These are phyloP conservation scores for Ascochyta lentis DNA, from an alignment of 2,329 filamentous ascomycete genomes.

Conservation along the genomic window DNA sequence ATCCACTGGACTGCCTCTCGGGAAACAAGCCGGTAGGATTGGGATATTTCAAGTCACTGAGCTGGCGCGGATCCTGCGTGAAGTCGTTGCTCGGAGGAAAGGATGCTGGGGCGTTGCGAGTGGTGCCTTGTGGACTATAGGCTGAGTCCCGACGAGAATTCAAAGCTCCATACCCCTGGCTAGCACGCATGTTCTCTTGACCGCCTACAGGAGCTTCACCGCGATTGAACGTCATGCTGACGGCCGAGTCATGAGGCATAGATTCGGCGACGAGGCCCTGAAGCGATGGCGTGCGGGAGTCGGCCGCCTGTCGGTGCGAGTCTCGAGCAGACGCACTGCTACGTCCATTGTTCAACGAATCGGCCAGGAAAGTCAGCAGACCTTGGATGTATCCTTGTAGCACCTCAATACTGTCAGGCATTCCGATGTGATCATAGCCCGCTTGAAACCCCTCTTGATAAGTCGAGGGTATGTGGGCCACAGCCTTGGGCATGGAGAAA, in stretches of 20 bases:
- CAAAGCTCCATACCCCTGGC: conserved; percentile 14
- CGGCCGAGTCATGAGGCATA: conserved; percentile 37
- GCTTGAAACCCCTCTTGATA: conserved; percentile 50
- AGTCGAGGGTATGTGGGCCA: conserved; percentile 37
- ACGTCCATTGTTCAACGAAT: conserved; percentile 32
- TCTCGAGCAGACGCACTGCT: conserved; percentile 18
- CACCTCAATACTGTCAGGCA: conserved; percentile 42
- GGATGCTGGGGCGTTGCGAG: conserved; percentile 15
- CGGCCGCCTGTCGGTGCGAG: conserved; percentile 12
- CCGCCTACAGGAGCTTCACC: conserved; percentile 15
- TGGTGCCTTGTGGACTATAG: conserved; percentile 22
- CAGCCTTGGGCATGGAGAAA: conserved; percentile 24
- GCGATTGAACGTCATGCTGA: conserved; percentile 36
- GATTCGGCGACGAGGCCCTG: conserved; percentile 34
- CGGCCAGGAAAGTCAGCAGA: conserved; percentile 37
- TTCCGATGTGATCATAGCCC: conserved; percentile 44
- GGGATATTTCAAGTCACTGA: conserved; percentile 24
- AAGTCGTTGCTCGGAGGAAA: conserved; percentile 25
- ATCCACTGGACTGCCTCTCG: conserved; percentile 17
- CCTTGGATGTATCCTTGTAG: conserved; percentile 45
- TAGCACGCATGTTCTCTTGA: conserved; percentile 38
- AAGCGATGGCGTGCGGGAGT: conserved; percentile 33
- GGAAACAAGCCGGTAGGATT: conserved; percentile 19
- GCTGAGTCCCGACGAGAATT: conserved; percentile 22
- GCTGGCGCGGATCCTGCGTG: conserved; percentile 21